Base-by-base conservation (phyloP, 129 eudicot species). In the Centrapalus pauciflorus region DNA sequence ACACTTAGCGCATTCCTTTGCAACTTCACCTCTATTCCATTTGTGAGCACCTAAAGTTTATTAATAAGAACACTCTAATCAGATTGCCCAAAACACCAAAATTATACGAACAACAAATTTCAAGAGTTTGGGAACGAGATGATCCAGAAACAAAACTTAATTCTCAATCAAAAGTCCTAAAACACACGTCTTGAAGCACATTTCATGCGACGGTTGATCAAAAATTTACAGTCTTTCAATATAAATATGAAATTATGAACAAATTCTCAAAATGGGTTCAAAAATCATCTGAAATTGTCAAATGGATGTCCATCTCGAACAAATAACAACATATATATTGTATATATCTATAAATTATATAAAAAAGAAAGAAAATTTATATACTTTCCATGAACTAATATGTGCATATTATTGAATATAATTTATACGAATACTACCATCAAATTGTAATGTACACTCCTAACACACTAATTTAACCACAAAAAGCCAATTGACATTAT, bases 1-100 rank as follows among this genome's bases (percentile, higher is more conserved):
- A 90, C 97, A 67, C 97, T 90, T 21, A 90, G 80, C 0, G 97
- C 97, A 79, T 90, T 90, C 48, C 97, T 82, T 46, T 90, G 97
- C 3, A 90, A 69, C 78, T 90, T 90, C 29, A 90, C 97, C 77
- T 90, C 97, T 69, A 90, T 87, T 48, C 97, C 97, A 73, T 90
- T 90, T 4, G 95, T 90, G 43, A 90, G 87, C 26, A 87, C 97
- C 97, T 90, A 80, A 25, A 57, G 40, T 10, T 66, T 24, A 51
- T 37, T 48, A 0, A 7, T 24, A 52, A 9, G 46, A 2, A 41
- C 13, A 20, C 20, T 50, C 13, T 14, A 37, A 72, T 35, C 48
- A 40, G 0, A 71, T 38, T 4, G n/a, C 13, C 40, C 5, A 8
- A 3, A 11, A 11, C 29, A 5, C 11, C 9, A 7, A 21, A 1